Evolutionary conservation across 768 basidiomycete species (phyloP), one percentile per base, ranked within the genome.

Genomic region (Kwoniella heveanensis): DNA sequence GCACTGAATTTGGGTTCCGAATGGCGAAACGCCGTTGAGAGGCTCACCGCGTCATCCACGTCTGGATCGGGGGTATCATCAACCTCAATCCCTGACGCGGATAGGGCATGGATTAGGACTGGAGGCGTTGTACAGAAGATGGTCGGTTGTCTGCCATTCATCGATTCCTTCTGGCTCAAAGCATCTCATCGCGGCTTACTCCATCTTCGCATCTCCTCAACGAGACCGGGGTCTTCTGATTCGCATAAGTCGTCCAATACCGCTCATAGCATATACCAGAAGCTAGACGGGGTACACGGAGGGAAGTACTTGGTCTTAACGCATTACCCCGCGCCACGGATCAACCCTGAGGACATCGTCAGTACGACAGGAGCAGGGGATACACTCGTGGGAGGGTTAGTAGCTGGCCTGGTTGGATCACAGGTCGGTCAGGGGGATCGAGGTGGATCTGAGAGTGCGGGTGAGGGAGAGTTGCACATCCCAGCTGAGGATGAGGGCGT

Each of bases 281-380:
- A 9, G 21, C 46, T 71, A 57, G 64, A 46, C 10, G 48, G 52
- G 24, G 12, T 12, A 7, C 66, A 64, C 46, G 26, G 44, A 54
- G 58, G 54, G 26, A 61, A 37, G 13, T 57, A 50, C 9, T 62
- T 91, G 8, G 83, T 90, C 6, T 51, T 94, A 29, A 86, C 87
- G 46, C 89, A 93, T 75, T 92, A 89, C 77, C 86, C 90, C 12
- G 83, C 90, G 8, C 74, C 79, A 0, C 65, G 82, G 17, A 80
- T 85, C 10, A 72, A 64, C 2, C 69, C 86, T 6, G 74, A 77
- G 17, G 71, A 77, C 25, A 70, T 82, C 10, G 80, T 88, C 22
- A 93, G 88, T 68, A 90, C 91, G 9, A 97, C 94, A 0, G 95
- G 95, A 1, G 93, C 91, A 0, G 94, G 94, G 0, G 94, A 97